Percentiles rank a stretch among this genome's conserved stretches.
These are phyloP conservation scores for Xylaria polymorpha DNA, from an alignment of 2,329 filamentous ascomycete species.

Conservation along the genomic window DNA sequence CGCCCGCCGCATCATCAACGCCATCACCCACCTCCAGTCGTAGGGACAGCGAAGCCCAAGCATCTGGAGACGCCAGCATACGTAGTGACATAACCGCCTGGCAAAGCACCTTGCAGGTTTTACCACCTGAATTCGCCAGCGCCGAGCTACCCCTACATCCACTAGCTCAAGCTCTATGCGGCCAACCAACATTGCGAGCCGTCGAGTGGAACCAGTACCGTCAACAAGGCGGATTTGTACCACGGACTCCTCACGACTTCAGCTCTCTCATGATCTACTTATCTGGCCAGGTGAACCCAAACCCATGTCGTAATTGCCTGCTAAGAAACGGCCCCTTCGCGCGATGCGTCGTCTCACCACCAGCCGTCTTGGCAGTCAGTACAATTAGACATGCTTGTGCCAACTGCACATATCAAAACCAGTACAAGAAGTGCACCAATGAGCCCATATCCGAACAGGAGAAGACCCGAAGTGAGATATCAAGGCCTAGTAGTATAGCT, in stretches of 20 bases:
- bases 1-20: neutral
- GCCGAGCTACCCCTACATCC: constrained; percentile 37
- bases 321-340: constrained; percentile 47
- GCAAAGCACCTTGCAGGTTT: constrained; percentile 40
- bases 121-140: constrained; percentile 42
- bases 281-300: constrained; percentile 47
- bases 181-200: constrained; percentile 42
- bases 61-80: constrained; percentile 18
- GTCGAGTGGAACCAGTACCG: constrained; percentile 49
- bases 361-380: constrained; percentile 42
- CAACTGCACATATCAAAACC: constrained; percentile 49
- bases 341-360: constrained; percentile 45
- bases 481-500: constrained; percentile 20
- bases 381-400: constrained; percentile 47
- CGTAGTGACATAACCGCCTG: constrained; percentile 44
- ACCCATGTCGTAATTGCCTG: constrained; percentile 47
- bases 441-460: constrained; percentile 45
- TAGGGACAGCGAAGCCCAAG: constrained; percentile 14
- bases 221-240: constrained; percentile 45
- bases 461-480: constrained; percentile 35
- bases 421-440: constrained; percentile 48
- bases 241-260: constrained; percentile 44
- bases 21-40: constrained; percentile 17
- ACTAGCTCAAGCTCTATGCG: constrained; percentile 41
- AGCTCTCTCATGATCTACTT: constrained; percentile 49